Evolutionary conservation across 2,329 filamentous ascomycete species (phyloP).

Genomic region (Sporothrix euskadiensis): DNA sequence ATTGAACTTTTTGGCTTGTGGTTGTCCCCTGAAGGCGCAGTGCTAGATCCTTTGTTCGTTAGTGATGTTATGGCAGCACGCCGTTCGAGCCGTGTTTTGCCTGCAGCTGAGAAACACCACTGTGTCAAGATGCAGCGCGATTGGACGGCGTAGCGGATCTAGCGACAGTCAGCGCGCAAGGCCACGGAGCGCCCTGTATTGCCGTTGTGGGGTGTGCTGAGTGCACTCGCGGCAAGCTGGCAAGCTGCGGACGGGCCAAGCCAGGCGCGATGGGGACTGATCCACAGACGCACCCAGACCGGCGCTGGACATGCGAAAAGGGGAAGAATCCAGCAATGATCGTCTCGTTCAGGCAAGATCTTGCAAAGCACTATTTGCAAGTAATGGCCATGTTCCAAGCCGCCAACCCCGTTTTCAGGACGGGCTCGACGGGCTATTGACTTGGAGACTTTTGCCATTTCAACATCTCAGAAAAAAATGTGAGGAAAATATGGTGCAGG

Average conservation of each 20-base stretch:
- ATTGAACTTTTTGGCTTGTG: background rate
- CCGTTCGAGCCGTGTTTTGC: background rate
- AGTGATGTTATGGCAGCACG: slow-evolving; percentile 22
- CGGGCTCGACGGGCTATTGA: background rate
- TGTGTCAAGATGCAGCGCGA: background rate
- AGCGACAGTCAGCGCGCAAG: slow-evolving; percentile 20
- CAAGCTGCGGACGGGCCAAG: slow-evolving; percentile 1
- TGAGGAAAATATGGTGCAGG: background rate
- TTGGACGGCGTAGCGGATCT: background rate
- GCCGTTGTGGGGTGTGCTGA: background rate
- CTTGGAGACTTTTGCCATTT: background rate
- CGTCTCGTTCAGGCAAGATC: slow-evolving; percentile 4
- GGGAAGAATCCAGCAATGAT: background rate
- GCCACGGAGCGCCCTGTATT: slow-evolving; percentile 11
- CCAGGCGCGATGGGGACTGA: background rate
- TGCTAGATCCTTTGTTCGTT: background rate
- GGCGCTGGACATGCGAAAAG: background rate
- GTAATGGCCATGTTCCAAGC: slow-evolving; percentile 7
- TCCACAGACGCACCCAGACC: background rate
- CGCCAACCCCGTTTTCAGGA: too few relatives aligned
- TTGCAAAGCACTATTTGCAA: slow-evolving; percentile 18
- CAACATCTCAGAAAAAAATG: background rate
- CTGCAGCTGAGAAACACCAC: background rate
- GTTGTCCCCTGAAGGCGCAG: background rate
- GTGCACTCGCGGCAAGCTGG: slow-evolving; percentile 2